Conservation (phyloP, 108 stramenopile genomes). For the Nannochloropsis gaditana region DNA sequence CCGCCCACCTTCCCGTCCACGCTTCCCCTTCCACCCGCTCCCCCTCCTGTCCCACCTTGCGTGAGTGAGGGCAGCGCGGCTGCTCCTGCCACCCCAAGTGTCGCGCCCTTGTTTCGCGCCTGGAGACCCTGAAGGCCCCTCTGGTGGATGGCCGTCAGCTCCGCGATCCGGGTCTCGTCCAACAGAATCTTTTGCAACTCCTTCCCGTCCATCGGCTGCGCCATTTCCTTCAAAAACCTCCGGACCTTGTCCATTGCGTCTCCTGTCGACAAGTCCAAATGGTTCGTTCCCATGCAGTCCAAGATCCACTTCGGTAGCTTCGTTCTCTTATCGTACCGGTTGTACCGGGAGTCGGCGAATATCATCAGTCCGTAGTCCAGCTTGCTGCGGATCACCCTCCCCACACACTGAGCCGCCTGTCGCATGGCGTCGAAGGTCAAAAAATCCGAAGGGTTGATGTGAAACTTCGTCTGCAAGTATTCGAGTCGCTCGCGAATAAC, state of each 20-base stretch:
- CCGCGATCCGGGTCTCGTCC: constrained; percentile 24
- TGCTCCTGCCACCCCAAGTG: not conserved
- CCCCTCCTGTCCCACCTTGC: not conserved
- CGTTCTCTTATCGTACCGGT: constrained; percentile 84
- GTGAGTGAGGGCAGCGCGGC: not conserved
- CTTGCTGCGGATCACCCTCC: constrained; percentile 53
- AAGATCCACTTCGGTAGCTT: constrained; percentile 95
- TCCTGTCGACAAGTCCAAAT: constrained; percentile 84
- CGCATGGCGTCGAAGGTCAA: constrained; percentile 65
- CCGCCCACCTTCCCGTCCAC: not conserved
- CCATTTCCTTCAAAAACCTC: constrained; percentile 82
- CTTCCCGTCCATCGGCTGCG: constrained; percentile 79
- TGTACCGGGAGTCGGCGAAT: constrained; percentile 68
- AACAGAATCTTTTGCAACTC: constrained; percentile 44
- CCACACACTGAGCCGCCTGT: constrained; percentile 56
- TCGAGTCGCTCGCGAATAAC: constrained; percentile 86
- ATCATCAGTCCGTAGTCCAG: constrained; percentile 55
- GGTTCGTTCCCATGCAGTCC: constrained; percentile 79
- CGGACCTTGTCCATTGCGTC: constrained; percentile 67
- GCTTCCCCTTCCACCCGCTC: not conserved
- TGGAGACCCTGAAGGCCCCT: not conserved
- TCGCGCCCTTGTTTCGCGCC: not conserved
- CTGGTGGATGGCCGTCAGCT: not conserved
- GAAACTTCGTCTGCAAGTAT: constrained; percentile 65
- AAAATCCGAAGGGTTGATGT: constrained; percentile 64